Evolutionary conservation across 1,284 basidiomycete genomes (phyloP), one percentile per base, ranked within the genome.

Genomic region (Lentinula novae-zelandiae): DNA sequence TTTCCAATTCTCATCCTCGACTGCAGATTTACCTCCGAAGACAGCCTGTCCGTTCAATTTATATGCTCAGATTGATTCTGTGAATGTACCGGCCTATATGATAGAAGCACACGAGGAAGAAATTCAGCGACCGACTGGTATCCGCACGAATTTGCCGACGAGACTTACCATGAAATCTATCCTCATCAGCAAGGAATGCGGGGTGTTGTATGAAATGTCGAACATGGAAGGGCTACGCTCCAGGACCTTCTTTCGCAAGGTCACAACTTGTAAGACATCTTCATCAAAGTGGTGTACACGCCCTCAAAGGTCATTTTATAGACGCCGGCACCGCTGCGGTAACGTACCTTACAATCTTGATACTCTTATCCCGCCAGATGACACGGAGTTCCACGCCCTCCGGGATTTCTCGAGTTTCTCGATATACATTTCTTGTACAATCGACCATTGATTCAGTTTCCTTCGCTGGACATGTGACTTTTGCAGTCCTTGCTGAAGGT

Each of bases 381-480:
- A 83, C 87, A 61, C 77, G 75, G 33, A 90, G 88, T 65, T 84
- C 89, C n/a, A 93, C 89, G 3, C 90, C 92, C 0, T 85, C 88
- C 1, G 86, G 87, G 2, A 78, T 95, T 22, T 85, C 89, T 12
- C 85, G 90, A 44, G 81, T 94, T 17, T 94, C 92, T 3, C 77
- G 90, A 2, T 93, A 91, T 86, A 83, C 87, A 0, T 92, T 95
- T 69, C 77, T 93, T 31, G 76, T 86, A 12, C 91, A 94, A 71
- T 82, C 87, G 8, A 82, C 88, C 2, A 82, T 91, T 12, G 93
- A 96, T 69, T 84, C 89, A 0, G 85, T 93, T 53, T 86, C 90
- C 0, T 95, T 95, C 69, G 88, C 90, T 27, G 88, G 89, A 65
- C 92, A 95, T 68, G 84, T 94, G 54, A 93, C 92, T 0, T 87